These are phyloP conservation scores for Pleurotus ostreatus DNA, from an alignment of 768 basidiomycete species.

Conservation along the genomic window DNA sequence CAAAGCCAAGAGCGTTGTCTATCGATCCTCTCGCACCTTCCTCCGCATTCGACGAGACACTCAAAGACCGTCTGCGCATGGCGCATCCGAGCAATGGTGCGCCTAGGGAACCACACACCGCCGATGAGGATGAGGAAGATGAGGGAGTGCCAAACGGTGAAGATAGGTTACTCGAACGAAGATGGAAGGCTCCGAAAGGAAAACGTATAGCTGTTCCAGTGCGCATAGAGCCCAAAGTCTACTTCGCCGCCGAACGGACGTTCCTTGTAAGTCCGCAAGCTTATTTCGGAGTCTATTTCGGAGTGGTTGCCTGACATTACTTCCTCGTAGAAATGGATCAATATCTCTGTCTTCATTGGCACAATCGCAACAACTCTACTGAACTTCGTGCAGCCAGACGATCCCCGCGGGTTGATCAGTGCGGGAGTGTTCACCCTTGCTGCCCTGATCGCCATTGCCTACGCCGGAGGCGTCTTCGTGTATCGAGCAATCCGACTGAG, in stretches of 20 bases:
- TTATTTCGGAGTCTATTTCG: background rate
- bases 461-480: slow-evolving; percentile 78
- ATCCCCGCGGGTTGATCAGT: slow-evolving; percentile 77
- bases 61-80: slow-evolving; percentile 61
- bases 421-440: slow-evolving; percentile 86
- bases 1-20: slow-evolving; percentile 40
- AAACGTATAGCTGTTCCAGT: slow-evolving; percentile 92
- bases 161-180: slow-evolving; percentile 57
- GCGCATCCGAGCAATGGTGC: slow-evolving; percentile 23
- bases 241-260: slow-evolving; percentile 93
- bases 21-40: slow-evolving; percentile 89
- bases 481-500: slow-evolving; percentile 70
- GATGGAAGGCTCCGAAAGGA: slow-evolving; percentile 77
- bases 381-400: slow-evolving; percentile 75
- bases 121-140: slow-evolving; percentile 20
- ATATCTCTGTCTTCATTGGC: slow-evolving; percentile 82
- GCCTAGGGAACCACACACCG: slow-evolving; percentile 25
- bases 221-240: slow-evolving; percentile 97
- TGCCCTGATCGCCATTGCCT: slow-evolving; percentile 86
- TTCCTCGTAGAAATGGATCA: slow-evolving; percentile 74
- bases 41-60: slow-evolving; percentile 77
- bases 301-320: slow-evolving; percentile 4
- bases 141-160: slow-evolving; percentile 24
- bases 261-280: slow-evolving; percentile 67
- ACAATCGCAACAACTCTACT: slow-evolving; percentile 87